A percentile compares a stretch with the other conserved stretches of the same genome.
Conservation (phyloP, 352 stramenopile genomes). For the Globisporangium cystogenes region DNA sequence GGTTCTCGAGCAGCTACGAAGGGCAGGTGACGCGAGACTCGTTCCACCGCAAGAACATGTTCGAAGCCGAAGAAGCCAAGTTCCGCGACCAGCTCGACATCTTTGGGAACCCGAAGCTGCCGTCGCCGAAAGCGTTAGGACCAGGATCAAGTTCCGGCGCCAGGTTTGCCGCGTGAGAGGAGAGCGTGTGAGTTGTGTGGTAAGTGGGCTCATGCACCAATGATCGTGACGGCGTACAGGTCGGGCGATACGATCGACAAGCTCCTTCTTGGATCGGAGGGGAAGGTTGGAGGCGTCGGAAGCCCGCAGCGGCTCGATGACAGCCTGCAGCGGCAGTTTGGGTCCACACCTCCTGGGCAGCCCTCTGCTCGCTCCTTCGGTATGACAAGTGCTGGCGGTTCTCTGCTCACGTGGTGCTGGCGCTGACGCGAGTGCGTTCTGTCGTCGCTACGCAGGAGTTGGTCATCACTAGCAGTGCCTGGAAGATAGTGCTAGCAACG, state of each 20-base stretch:
- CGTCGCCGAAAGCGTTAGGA: slow-evolving; percentile 13
- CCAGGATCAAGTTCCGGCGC: neutral
- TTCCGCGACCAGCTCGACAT: slow-evolving; percentile 50
- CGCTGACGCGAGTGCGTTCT: too few species aligned
- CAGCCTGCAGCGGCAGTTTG: neutral
- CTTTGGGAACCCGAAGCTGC: slow-evolving; percentile 51
- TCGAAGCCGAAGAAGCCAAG: slow-evolving; percentile 52
- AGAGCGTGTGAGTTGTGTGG: neutral
- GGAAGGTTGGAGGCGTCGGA: neutral
- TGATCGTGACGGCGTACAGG: neutral
- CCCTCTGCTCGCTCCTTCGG: neutral
- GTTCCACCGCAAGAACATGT: slow-evolving; percentile 49
- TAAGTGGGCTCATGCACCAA: neutral
- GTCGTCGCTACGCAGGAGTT: neutral
- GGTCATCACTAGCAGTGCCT: neutral
- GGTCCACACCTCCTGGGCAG: neutral
- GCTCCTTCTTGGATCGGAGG: slow-evolving; percentile 22
- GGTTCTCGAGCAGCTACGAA: slow-evolving; percentile 60
- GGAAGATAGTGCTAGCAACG: neutral
- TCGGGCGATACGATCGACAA: slow-evolving; percentile 49
- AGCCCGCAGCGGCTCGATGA: slow-evolving; percentile 2
- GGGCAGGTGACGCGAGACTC: slow-evolving; percentile 33
- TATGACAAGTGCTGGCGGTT: neutral
- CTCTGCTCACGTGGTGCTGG: neutral
- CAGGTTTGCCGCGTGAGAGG: neutral